These are phyloP conservation scores for Tylopilus sp. DNA, from an alignment of 768 basidiomycete species.

Conservation along the genomic window DNA sequence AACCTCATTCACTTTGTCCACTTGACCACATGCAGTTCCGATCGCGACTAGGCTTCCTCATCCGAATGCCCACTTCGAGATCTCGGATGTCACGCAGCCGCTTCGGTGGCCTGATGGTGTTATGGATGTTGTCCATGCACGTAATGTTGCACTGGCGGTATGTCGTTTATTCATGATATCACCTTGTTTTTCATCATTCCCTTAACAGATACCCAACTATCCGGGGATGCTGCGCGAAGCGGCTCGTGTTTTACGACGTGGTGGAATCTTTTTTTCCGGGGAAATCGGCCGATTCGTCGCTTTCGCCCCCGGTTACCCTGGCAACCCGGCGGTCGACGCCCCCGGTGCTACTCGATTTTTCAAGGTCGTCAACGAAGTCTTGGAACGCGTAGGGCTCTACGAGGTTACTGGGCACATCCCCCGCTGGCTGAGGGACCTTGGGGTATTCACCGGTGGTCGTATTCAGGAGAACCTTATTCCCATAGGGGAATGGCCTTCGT, in stretches of 20 bases:
- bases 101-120: constrained; percentile 49
- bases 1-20: constrained; percentile 6
- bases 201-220: constrained; percentile 53
- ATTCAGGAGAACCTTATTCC: constrained; percentile 41
- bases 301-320: constrained; percentile 35
- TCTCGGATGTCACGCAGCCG: constrained; percentile 55
- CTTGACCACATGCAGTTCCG: constrained; percentile 47
- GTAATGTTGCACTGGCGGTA: constrained; percentile 58
- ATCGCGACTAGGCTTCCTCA: constrained; percentile 63
- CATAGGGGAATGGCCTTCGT: constrained; percentile 51
- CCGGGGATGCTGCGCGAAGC: constrained; percentile 51
- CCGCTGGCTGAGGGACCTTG: constrained; percentile 33
- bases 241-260: constrained; percentile 60
- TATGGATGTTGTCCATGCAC: constrained; percentile 70
- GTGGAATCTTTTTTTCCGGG: constrained; percentile 66
- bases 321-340: constrained; percentile 22
- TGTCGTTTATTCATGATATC: constrained; percentile 25
- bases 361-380: constrained; percentile 38
- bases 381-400: constrained; percentile 37
- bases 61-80: constrained; percentile 60
- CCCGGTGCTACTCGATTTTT: constrained; percentile 32
- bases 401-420: constrained; percentile 39
- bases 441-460: constrained; percentile 41
- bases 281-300: constrained; percentile 52
- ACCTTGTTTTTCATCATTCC: constrained; percentile 14